Conservation (phyloP, 164 flowering plant genomes). For the Tetrastigma voinierianum region DNA sequence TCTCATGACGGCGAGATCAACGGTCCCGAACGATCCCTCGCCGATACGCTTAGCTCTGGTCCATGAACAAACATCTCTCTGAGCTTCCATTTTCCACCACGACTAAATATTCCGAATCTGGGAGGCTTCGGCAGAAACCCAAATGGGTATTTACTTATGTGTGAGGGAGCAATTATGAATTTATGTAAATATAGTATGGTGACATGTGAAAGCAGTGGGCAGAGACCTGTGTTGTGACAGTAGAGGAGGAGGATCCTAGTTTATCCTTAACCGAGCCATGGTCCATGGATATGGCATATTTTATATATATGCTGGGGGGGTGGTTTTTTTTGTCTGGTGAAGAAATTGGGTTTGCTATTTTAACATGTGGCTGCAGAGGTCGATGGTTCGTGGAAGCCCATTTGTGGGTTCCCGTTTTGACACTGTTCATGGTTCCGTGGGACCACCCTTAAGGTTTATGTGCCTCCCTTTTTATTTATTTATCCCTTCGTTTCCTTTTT, state of each 20-base stretch:
- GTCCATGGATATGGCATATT: neutral
- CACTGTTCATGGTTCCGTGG: neutral
- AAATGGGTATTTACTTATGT: neutral
- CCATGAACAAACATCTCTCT: conserved; percentile 33
- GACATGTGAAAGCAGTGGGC: conserved; percentile 18
- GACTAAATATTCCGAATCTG: neutral
- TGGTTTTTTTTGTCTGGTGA: neutral
- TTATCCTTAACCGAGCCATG: conserved; percentile 43
- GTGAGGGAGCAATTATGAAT: conserved; percentile 8
- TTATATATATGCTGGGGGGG: neutral
- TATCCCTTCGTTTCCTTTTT: too few species aligned
- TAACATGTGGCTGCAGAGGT: conserved; percentile 11
- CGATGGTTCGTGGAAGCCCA: conserved; percentile 3
- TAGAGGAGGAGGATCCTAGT: conserved; percentile 6
- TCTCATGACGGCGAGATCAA: conserved; percentile 32
- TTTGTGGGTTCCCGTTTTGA: neutral
- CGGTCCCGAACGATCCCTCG: conserved; percentile 61
- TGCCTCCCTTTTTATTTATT: too few species aligned
- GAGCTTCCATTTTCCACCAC: neutral
- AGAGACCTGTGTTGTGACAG: neutral
- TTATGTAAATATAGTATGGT: conserved; percentile 3
- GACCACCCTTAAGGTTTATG: neutral
- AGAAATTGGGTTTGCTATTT: neutral
- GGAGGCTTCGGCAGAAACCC: too few species aligned
- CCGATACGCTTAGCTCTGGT: conserved; percentile 52